Conservation (phyloP, 306 rosid species). For the Glycine latifolia region DNA sequence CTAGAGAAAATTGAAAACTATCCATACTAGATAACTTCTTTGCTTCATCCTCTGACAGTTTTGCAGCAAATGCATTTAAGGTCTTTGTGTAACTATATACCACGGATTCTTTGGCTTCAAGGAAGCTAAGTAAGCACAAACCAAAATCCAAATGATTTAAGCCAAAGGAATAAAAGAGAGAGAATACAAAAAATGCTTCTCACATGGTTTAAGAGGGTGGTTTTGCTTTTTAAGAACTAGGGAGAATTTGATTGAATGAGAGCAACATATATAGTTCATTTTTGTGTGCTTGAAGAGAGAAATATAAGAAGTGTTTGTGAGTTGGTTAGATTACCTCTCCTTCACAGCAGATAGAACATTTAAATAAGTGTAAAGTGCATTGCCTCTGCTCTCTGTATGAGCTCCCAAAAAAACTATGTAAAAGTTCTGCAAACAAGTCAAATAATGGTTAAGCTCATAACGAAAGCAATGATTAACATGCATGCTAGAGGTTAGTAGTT, state of each 20-base stretch:
- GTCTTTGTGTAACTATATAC: conserved; percentile 80
- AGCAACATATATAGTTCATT: background rate
- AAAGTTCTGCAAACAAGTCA: conserved; percentile 59
- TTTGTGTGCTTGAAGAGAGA: conserved; percentile 3
- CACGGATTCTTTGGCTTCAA: conserved; percentile 70
- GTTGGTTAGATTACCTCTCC: conserved; percentile 61
- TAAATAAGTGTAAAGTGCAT: conserved; percentile 57
- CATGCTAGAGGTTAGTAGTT: conserved; percentile 1
- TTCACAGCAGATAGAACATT: conserved; percentile 69
- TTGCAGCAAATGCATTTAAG: conserved; percentile 95
- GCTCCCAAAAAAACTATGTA: conserved; percentile 73
- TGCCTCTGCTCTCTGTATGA: conserved; percentile 41
- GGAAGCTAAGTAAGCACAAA: conserved; percentile 50
- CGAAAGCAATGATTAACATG: conserved; percentile 5
- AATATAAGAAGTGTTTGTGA: background rate
- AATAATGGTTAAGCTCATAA: conserved; percentile 29
- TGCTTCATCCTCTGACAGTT: conserved; percentile 73
- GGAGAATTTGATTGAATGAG: conserved; percentile 25
- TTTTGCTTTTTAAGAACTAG: background rate
- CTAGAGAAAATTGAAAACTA: conserved; percentile 6
- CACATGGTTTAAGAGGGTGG: conserved; percentile 25
- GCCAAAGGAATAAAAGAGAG: background rate
- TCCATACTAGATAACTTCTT: conserved; percentile 60
- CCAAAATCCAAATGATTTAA: conserved; percentile 9
- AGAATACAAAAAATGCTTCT: background rate